Conservation (phyloP, 139 green algal species). For the Mesostigma viride region DNA sequence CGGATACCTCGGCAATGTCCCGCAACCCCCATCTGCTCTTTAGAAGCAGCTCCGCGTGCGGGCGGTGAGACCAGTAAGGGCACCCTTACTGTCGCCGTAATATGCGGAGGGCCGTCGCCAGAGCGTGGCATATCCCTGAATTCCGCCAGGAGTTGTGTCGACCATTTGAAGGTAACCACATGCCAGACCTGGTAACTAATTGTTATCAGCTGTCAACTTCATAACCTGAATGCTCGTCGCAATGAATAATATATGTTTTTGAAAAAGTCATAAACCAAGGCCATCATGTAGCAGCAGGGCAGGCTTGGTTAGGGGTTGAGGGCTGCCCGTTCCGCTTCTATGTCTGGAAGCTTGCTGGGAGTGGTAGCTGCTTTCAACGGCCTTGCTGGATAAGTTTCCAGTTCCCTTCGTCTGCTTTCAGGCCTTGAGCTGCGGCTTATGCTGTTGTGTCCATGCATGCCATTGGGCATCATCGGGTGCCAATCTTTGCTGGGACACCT, state of each 20-base stretch:
- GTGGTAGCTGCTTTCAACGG: not conserved
- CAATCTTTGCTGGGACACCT: not conserved
- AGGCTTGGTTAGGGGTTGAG: not conserved
- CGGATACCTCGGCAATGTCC: too few relatives aligned
- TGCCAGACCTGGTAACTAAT: not conserved
- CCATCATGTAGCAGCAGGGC: not conserved
- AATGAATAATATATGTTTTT: not conserved
- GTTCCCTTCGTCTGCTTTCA: too few relatives aligned
- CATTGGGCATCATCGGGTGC: not conserved
- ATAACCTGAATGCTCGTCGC: not conserved
- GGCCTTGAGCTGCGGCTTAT: too few relatives aligned
- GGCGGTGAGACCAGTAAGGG: too few relatives aligned
- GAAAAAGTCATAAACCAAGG: not conserved
- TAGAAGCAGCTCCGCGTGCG: too few relatives aligned
- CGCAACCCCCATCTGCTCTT: too few relatives aligned
- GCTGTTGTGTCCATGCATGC: too few relatives aligned
- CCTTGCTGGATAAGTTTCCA: too few relatives aligned
- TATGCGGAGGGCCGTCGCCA: constrained; percentile 38
- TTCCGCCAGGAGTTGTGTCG: constrained; percentile 32
- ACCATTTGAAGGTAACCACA: constrained; percentile 33
- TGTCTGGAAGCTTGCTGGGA: not conserved
- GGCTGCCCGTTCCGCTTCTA: not conserved
- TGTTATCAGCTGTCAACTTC: not conserved
- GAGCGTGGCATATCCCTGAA: constrained; percentile 49
- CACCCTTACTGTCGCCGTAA: constrained; percentile 31